A percentile compares a stretch with the other conserved stretches of the same genome.
Evolutionary conservation across 805 yeast species (phyloP).

Genomic region (Jamesozyma hellenica): DNA sequence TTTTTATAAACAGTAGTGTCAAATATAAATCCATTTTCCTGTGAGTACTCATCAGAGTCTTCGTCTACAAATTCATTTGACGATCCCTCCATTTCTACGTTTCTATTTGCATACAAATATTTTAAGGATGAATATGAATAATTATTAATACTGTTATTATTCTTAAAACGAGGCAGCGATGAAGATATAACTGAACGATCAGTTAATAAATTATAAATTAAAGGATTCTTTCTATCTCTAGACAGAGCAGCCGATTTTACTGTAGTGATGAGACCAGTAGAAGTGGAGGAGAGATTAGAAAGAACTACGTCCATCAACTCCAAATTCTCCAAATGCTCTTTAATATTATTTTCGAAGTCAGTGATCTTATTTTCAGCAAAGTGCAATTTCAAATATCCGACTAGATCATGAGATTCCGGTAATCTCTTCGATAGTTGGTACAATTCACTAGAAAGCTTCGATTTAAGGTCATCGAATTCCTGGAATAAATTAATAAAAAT

Average conservation of each 20-base stretch:
- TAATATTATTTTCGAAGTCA: constrained; percentile 19
- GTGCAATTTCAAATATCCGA: constrained; percentile 13
- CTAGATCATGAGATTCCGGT: constrained; percentile 12
- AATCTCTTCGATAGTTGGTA: constrained; percentile 5
- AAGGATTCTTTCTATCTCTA: constrained; percentile 53
- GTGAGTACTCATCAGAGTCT: neutral
- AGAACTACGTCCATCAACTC: constrained; percentile 48
- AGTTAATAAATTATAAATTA: constrained; percentile 80
- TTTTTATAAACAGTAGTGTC: constrained; percentile 67
- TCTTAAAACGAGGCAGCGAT: constrained; percentile 61
- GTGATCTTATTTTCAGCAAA: constrained; percentile 12
- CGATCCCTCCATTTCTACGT: constrained; percentile 9
- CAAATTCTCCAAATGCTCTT: constrained; percentile 55
- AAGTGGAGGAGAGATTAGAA: constrained; percentile 41
- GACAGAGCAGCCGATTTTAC: constrained; percentile 55
- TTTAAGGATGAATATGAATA: constrained; percentile 2
- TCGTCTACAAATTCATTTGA: neutral
- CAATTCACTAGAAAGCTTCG: constrained; percentile 6
- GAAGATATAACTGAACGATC: constrained; percentile 87
- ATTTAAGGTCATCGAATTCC: constrained; percentile 37
- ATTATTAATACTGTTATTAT: constrained; percentile 1
- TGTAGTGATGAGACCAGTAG: constrained; percentile 84
- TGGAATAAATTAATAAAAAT: constrained; percentile 78
- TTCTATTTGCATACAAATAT: constrained; percentile 1
- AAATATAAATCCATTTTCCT: constrained; percentile 18